Evolutionary conservation across 495 filamentous ascomycete genomes (phyloP).

Genomic region (Coniosporium apollinis): DNA sequence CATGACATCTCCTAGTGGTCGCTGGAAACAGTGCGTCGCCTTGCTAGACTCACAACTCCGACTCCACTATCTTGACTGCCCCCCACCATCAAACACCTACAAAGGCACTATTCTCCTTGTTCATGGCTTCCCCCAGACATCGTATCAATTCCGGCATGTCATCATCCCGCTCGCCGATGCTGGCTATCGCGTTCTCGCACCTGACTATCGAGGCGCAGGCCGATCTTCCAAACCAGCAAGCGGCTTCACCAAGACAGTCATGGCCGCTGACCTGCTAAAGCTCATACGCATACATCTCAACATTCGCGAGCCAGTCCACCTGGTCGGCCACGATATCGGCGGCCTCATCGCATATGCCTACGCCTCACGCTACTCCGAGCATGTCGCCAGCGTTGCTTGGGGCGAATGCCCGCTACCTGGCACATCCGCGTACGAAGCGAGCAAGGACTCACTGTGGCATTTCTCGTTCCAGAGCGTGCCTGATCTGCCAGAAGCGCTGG

Average conservation of each 20-base stretch:
- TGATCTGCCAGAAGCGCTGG: conserved; percentile 26
- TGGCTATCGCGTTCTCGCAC: conserved; percentile 26
- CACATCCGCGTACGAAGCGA: conserved; percentile 16
- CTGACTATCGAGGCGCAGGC: conserved; percentile 32
- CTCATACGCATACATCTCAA: conserved; percentile 15
- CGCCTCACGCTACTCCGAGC: conserved; percentile 16
- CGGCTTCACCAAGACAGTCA: conserved; percentile 24
- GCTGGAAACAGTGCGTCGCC: conserved; percentile 6
- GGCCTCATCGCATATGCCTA: conserved; percentile 30
- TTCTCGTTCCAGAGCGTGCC: conserved; percentile 29
- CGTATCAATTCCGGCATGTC: conserved; percentile 29
- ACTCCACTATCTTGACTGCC: conserved; percentile 9
- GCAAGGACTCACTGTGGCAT: conserved; percentile 20
- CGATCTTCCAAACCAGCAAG: conserved; percentile 22
- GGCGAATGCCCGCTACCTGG: conserved; percentile 31
- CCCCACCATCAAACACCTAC: background rate
- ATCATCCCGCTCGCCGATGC: conserved; percentile 24
- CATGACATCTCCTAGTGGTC: conserved; percentile 1
- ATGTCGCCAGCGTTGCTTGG: conserved; percentile 25
- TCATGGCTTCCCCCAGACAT: conserved; percentile 30
- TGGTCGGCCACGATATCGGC: conserved; percentile 32
- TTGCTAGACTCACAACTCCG: conserved; percentile 5
- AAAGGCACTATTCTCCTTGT: conserved; percentile 19
- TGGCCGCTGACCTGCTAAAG: conserved; percentile 21
- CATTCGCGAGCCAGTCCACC: conserved; percentile 24